Base-by-base conservation (phyloP, 2,329 filamentous ascomycete genomes). In the Paraconiothyrium brasiliense region DNA sequence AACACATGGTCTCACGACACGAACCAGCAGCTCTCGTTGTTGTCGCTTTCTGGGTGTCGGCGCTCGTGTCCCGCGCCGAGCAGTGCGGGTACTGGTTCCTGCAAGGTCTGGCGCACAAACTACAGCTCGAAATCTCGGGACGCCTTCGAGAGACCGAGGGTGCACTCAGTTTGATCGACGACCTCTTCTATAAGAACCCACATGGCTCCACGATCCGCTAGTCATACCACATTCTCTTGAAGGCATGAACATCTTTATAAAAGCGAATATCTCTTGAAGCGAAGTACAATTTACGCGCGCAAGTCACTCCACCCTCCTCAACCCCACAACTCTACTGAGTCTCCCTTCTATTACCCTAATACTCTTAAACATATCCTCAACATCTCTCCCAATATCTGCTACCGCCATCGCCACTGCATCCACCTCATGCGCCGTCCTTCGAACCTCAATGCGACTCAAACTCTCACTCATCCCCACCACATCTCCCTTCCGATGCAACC, bases 381-480 rank as follows among this genome's bases (percentile, higher is more conserved):
- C 22, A 57, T 72, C 68, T 22, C 65, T 58, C 11, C 67, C 71
- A 54, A 71, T 67, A 51, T 71, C 54, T 1, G 59, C 59, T 10
- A 70, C 54, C 51, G 66, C 67, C 51, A 62, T 63, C 14, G 67
- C 16, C n/a, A 73, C 62, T n/a, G 67, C 62, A 0, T 69, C 72
- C 5, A 74, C 68, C 51, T 75, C 70, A 60, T 73, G 71, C 39
- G 71, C 68, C 9, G 77, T 81, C 50, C 79, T 64, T 54, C 80
- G 70, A 4, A 76, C 74, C 65, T 81, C 78, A 44, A 81, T 67
- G 47, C 79, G 65, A 59, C 66, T 74, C 57, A 82, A 55, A 3
- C 67, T 64, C 47, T 77, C 67, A 41, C 78, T 75, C 55, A 82
- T 63, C n/a, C 62, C 65, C 52, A 78, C 67, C 13, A 77, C 77